A percentile compares a stretch with the other conserved stretches of the same genome.
Evolutionary conservation across 1,284 basidiomycete genomes (phyloP).

Genomic region (Abortiporus biennis): DNA sequence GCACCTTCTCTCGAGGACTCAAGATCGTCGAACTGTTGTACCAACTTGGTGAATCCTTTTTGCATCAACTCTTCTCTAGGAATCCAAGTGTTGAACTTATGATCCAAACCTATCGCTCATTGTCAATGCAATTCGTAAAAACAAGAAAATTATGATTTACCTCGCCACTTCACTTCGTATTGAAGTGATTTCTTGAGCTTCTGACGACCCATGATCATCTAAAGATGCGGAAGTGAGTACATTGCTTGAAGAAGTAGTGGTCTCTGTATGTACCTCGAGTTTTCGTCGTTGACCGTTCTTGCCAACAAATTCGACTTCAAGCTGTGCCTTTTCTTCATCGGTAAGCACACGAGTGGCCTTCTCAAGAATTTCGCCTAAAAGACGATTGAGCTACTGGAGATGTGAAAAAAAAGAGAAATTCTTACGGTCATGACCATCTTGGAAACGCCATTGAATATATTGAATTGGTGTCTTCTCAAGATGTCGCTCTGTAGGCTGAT

Average conservation of each 20-base stretch:
- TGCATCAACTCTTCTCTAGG: constrained; percentile 84
- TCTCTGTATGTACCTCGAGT: constrained; percentile 76
- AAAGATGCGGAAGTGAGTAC: constrained; percentile 4
- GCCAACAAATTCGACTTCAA: constrained; percentile 89
- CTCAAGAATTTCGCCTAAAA: constrained; percentile 79
- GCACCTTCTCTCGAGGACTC: constrained; percentile 94
- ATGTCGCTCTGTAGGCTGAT: constrained; percentile 65
- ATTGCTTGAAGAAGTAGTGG: constrained; percentile 2
- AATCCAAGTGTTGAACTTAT: constrained; percentile 93
- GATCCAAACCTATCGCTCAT: constrained; percentile 63
- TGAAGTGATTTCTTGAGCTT: constrained; percentile 96
- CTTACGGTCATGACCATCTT: constrained; percentile 95
- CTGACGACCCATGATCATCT: constrained; percentile 93
- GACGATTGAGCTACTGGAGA: constrained; percentile 10
- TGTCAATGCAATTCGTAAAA: background rate
- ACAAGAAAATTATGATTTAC: constrained; percentile 13
- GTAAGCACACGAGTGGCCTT: constrained; percentile 89
- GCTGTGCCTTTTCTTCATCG: constrained; percentile 77
- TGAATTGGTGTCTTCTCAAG: constrained; percentile 93
- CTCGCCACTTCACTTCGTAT: constrained; percentile 96
- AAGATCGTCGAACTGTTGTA: constrained; percentile 96
- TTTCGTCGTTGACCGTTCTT: constrained; percentile 90
- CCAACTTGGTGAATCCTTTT: constrained; percentile 88
- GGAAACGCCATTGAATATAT: constrained; percentile 99
- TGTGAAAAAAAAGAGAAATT: constrained; percentile 14